Evolutionary conservation across 768 basidiomycete genomes (phyloP).

Genomic region (Tulasnella sp.): DNA sequence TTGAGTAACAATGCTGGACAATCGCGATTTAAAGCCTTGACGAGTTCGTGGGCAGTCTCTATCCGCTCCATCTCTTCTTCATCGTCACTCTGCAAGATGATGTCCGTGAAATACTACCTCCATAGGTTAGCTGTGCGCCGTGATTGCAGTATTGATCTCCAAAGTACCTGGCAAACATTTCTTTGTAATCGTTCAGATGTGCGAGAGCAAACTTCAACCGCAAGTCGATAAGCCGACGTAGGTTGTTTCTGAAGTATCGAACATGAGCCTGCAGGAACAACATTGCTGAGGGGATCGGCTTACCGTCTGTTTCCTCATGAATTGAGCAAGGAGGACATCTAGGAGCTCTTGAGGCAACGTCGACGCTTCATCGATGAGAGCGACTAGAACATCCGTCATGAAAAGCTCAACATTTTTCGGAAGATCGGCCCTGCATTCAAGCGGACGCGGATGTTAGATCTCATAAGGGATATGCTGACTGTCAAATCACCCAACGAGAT

Average conservation of each 20-base stretch:
- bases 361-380: slow-evolving; percentile 81
- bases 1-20: slow-evolving; percentile 81
- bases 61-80: slow-evolving; percentile 51
- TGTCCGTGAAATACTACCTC: slow-evolving; percentile 77
- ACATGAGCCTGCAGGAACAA: slow-evolving; percentile 8
- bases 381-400: slow-evolving; percentile 84
- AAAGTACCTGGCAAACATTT: slow-evolving; percentile 61
- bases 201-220: slow-evolving; percentile 77
- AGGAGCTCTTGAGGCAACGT: slow-evolving; percentile 73
- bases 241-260: slow-evolving; percentile 53
- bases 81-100: slow-evolving; percentile 55
- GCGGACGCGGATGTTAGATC: slow-evolving; percentile 25
- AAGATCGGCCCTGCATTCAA: slow-evolving; percentile 49
- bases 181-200: slow-evolving; percentile 85
- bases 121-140: not conserved
- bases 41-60: slow-evolving; percentile 73
- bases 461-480: slow-evolving; percentile 21
- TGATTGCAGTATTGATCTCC: not conserved
- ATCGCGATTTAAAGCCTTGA: slow-evolving; percentile 73
- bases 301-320: slow-evolving; percentile 69
- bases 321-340: slow-evolving; percentile 79
- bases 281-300: slow-evolving; percentile 35
- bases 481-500: slow-evolving; percentile 54
- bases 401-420: slow-evolving; percentile 80
- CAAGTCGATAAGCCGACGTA: slow-evolving; percentile 74